Evolutionary conservation across 2,329 filamentous ascomycete genomes (phyloP), one percentile per base, ranked within the genome.

Genomic region (Ciborinia camelliae): DNA sequence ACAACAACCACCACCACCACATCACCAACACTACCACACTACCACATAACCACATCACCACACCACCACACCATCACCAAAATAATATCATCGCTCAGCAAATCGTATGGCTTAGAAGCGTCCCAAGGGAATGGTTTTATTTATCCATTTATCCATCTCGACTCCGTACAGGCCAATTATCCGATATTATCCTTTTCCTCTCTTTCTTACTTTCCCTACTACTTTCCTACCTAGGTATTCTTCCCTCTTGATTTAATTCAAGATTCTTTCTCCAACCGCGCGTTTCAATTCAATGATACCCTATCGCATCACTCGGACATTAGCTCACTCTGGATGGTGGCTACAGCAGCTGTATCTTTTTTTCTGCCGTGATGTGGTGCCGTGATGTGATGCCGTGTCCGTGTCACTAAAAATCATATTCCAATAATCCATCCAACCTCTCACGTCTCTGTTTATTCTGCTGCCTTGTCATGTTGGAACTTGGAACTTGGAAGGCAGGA

Each of bases 381-480:
- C n/a, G n/a, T n/a, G n/a, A n/a, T n/a, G n/a, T n/a, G n/a, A n/a
- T n/a, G n/a, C n/a, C 43, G 48, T 59, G 43, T n/a, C 43, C 52
- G 62, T 63, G 43, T 32, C 43, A 63, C 52, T 59, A 63, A 41
- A 59, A 32, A 12, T 41, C 6, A 0, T 12, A 23, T n/a, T n/a
- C n/a, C n/a, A n/a, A n/a, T n/a, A n/a, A n/a, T n/a, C n/a, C n/a
- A n/a, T 47, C 41, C 43, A 39, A 57, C 62, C 62, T 63, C 62
- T 63, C 53, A 63, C 23, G 8, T 45, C 53, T 41, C 62, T 32
- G 43, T 63, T 63, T 63, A 63, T 63, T 32, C 62, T 63, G 62
- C 39, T 63, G 62, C 62, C 62, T 63, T 58, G 62, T 63, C 59
- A 53, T 52, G 18, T 52, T 52, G 43, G 58, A 28, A 61, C 58